Percentiles rank a stretch among this genome's conserved stretches.
These are phyloP conservation scores for Neurospora crassa DNA, from an alignment of 2,329 filamentous ascomycete genomes.

Conservation along the genomic window DNA sequence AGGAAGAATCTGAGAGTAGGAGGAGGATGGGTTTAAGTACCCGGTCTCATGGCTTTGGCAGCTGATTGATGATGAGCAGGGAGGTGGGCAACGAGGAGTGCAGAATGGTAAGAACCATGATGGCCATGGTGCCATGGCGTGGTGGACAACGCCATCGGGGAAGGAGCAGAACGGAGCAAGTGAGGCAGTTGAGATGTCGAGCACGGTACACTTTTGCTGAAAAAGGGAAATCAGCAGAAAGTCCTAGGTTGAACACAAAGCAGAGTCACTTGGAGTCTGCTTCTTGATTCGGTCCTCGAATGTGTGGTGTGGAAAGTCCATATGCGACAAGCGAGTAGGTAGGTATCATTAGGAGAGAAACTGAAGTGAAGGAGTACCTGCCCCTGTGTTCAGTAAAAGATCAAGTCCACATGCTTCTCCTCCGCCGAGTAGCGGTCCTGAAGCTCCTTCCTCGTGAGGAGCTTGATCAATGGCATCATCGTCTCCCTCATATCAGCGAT, in stretches of 20 bases:
- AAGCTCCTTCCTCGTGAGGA: constrained; percentile 63
- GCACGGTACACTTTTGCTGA: not conserved
- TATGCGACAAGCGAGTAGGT: not conserved
- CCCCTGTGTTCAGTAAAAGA: constrained; percentile 48
- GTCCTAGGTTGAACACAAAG: not conserved
- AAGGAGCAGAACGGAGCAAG: not conserved
- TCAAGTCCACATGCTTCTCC: constrained; percentile 47
- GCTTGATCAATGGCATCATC: constrained; percentile 66
- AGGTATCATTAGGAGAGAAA: constrained; percentile 1
- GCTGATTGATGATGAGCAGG: not conserved
- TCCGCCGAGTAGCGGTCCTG: constrained; percentile 57
- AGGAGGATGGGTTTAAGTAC: not conserved
- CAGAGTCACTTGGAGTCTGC: not conserved
- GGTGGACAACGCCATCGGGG: not conserved
- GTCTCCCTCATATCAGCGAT: constrained; percentile 95
- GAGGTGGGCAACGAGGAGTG: not conserved
- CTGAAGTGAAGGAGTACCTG: not conserved
- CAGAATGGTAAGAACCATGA: not conserved
- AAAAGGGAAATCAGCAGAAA: not conserved
- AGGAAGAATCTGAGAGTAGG: not conserved
- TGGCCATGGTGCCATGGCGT: not conserved
- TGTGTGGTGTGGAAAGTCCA: not conserved
- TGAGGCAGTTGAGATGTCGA: not conserved
- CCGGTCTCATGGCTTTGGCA: not conserved
- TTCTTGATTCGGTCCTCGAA: not conserved